Evolutionary conservation across 345 rosid genomes (phyloP).

Genomic region (Linum usitatissimum): DNA sequence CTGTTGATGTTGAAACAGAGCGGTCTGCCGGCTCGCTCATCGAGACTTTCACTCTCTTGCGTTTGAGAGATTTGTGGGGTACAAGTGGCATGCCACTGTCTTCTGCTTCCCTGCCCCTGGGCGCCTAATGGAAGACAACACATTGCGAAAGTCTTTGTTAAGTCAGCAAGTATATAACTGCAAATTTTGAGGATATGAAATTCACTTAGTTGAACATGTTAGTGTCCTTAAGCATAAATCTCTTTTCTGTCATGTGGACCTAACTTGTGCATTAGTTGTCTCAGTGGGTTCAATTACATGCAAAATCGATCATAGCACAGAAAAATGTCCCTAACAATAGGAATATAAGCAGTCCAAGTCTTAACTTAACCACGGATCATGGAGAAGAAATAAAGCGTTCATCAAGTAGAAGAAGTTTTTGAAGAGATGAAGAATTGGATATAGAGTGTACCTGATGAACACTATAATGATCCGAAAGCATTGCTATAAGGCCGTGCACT

Average conservation of each 20-base stretch:
- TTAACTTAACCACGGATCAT: no score
- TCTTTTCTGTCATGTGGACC: no score
- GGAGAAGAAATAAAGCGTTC: neutral
- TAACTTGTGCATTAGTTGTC: no score
- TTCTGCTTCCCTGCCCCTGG: slow-evolving; percentile 75
- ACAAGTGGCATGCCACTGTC: slow-evolving; percentile 38
- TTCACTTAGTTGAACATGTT: no score
- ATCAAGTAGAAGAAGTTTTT: slow-evolving; percentile 1
- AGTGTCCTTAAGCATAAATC: no score
- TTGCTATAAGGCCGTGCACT: slow-evolving; percentile 86
- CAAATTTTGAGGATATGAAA: neutral
- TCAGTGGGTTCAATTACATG: no score
- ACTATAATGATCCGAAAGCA: slow-evolving; percentile 95
- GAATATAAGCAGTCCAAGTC: no score
- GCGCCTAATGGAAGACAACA: slow-evolving; percentile 38
- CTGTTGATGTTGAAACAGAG: slow-evolving; percentile 32
- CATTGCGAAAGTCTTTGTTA: slow-evolving; percentile 5
- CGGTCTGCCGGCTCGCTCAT: slow-evolving; percentile 38
- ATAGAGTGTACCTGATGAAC: slow-evolving; percentile 49
- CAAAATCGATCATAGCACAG: no score
- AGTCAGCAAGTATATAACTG: neutral
- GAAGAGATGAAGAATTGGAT: slow-evolving; percentile 14
- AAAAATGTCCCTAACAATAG: no score
- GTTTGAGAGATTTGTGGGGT: slow-evolving; percentile 41
- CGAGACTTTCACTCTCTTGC: slow-evolving; percentile 47